Conservation (phyloP, 768 basidiomycete genomes). For the Pleurotus tuoliensis region DNA sequence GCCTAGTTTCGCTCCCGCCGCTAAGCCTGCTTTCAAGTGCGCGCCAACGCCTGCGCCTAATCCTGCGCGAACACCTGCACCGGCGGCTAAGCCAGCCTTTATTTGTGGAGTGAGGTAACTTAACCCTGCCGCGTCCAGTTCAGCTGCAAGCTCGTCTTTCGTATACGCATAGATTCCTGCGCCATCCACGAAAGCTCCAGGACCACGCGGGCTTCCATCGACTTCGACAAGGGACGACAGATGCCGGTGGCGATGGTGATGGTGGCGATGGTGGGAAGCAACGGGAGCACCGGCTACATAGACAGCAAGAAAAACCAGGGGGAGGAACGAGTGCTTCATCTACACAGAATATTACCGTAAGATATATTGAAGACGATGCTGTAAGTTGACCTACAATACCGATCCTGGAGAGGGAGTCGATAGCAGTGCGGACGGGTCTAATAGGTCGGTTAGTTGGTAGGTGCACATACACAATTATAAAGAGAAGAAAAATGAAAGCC, state of each 20-base stretch:
- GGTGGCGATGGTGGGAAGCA: too few species aligned
- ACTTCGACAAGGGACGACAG: neutral
- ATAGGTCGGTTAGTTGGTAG: neutral
- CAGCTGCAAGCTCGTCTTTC: neutral
- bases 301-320: slow-evolving; percentile 4
- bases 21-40: neutral
- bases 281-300: slow-evolving; percentile 4
- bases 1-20: neutral
- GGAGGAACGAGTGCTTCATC: slow-evolving; percentile 5
- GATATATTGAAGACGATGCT: neutral
- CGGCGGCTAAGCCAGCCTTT: neutral
- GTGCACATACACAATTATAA: neutral
- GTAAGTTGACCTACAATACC: slow-evolving; percentile 1
- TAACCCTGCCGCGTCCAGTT: neutral
- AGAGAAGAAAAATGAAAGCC: neutral
- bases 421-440: slow-evolving; percentile 1
- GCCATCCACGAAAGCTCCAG: neutral
- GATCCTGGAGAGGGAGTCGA: slow-evolving; percentile 6
- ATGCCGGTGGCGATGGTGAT: neutral
- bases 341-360: neutral
- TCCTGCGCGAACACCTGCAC: neutral
- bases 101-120: neutral
- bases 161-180: neutral
- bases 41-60: neutral
- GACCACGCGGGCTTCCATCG: neutral